Evolutionary conservation across 2,329 filamentous ascomycete species (phyloP).

Genomic region (Lachnellula occidentalis): DNA sequence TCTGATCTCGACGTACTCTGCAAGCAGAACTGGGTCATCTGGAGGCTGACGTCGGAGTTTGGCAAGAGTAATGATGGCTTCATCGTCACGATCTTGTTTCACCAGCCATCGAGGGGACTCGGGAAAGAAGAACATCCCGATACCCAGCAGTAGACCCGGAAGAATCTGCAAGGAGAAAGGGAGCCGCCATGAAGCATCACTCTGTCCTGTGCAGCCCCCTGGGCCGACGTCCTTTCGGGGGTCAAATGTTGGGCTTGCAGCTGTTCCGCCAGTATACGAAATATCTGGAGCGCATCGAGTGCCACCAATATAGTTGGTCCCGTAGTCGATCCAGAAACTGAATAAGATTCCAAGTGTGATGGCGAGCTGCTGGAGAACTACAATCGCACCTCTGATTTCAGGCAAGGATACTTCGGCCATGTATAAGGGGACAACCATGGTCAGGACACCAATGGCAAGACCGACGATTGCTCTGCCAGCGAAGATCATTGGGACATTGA

Average conservation of each 20-base stretch:
- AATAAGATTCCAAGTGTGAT: constrained; percentile 28
- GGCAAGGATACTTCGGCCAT: constrained; percentile 29
- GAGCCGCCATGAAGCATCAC: constrained; percentile 50
- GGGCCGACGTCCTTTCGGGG: constrained; percentile 19
- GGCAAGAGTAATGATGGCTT: constrained; percentile 45
- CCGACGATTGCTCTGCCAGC: constrained; percentile 46
- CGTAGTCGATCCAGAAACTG: constrained; percentile 29
- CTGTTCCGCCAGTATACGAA: constrained; percentile 18
- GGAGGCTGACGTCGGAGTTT: constrained; percentile 42
- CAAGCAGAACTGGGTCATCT: constrained; percentile 45
- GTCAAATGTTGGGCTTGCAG: constrained; percentile 13
- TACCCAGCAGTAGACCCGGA: constrained; percentile 46
- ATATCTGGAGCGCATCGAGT: constrained; percentile 19
- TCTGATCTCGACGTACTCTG: constrained; percentile 55
- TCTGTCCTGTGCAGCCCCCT: constrained; percentile 20
- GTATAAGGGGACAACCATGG: constrained; percentile 42
- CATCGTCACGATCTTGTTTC: constrained; percentile 48
- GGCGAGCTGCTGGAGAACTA: constrained; percentile 27
- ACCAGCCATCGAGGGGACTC: constrained; percentile 54
- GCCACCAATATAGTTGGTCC: constrained; percentile 26
- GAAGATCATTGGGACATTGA: constrained; percentile 38
- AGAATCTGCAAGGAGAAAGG: constrained; percentile 51
- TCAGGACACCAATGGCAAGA: constrained; percentile 43
- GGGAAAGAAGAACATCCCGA: constrained; percentile 56
- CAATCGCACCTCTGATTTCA: constrained; percentile 25